Evolutionary conservation across 2,329 filamentous ascomycete species (phyloP).

Genomic region (Sporothrix curviconia): DNA sequence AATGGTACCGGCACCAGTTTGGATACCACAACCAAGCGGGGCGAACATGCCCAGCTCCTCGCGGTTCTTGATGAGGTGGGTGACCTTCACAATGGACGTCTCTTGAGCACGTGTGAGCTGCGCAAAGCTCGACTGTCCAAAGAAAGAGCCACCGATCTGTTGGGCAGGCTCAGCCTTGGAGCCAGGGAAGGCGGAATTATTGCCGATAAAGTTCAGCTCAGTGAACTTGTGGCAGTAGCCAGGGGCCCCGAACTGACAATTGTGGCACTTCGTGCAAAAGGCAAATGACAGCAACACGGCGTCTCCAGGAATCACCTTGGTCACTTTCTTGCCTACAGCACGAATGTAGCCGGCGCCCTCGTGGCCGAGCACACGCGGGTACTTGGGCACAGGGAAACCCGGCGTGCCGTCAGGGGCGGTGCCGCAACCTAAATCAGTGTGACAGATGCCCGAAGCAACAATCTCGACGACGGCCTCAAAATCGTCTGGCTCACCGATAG

Average conservation of each 20-base stretch:
- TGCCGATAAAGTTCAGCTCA: background rate
- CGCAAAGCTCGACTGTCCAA: background rate
- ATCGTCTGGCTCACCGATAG: background rate
- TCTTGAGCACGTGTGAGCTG: background rate
- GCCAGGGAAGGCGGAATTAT: background rate
- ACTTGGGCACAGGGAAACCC: background rate
- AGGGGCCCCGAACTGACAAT: background rate
- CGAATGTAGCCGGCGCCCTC: background rate
- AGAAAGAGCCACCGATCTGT: background rate
- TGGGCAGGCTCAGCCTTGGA: background rate
- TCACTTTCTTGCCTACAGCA: background rate
- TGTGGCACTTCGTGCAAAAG: background rate
- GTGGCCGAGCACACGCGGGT: background rate
- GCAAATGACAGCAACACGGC: background rate
- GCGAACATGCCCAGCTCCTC: background rate
- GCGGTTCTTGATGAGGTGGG: background rate
- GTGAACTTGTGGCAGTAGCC: background rate
- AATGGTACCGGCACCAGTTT: background rate
- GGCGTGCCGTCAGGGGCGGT: background rate
- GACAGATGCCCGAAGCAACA: background rate
- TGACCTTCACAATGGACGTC: background rate
- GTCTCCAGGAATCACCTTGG: background rate
- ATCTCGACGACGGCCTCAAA: background rate
- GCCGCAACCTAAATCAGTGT: background rate
- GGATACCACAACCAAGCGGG: background rate